phyloP scores from a whole-genome alignment of 2,329 filamentous ascomycete genomes.

The Rutstroemia sydowiana region DNA sequence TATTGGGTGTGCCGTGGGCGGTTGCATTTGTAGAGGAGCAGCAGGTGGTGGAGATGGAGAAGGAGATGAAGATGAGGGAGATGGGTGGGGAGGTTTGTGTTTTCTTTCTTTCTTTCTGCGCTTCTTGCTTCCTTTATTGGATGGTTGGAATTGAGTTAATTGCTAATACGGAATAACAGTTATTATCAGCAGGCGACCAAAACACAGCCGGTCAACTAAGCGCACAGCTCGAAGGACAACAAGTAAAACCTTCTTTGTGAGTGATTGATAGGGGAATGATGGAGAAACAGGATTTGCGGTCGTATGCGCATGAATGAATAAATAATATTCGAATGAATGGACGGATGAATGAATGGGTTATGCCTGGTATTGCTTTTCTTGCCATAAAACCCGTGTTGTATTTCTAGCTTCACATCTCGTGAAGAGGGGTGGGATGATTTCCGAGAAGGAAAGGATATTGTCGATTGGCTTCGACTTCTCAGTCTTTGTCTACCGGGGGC shows the following conservation, averaged over 20 bases:
- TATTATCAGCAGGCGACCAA: slow-evolving; percentile 20
- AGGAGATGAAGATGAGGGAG: slow-evolving; percentile 94
- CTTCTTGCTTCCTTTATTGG: neutral
- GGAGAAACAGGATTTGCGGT: slow-evolving; percentile 16
- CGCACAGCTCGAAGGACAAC: slow-evolving; percentile 24
- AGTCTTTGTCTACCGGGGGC: too few relatives aligned
- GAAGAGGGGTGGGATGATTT: too few relatives aligned
- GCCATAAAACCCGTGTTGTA: too few relatives aligned
- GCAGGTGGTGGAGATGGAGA: slow-evolving; percentile 94
- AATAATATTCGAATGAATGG: too few relatives aligned
- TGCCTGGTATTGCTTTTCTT: too few relatives aligned
- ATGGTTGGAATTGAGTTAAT: neutral
- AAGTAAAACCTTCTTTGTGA: slow-evolving; percentile 28
- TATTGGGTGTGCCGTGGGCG: slow-evolving; percentile 89
- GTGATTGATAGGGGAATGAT: too few relatives aligned
- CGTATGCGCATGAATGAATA: slow-evolving; percentile 17
- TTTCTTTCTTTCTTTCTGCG: neutral
- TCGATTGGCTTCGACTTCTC: too few relatives aligned
- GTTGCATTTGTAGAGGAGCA: slow-evolving; percentile 93
- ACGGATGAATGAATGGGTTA: too few relatives aligned
- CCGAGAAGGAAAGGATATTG: too few relatives aligned
- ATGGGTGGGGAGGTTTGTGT: slow-evolving; percentile 64
- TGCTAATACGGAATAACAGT: slow-evolving; percentile 17
- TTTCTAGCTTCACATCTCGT: too few relatives aligned
- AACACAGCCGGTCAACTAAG: slow-evolving; percentile 20